phyloP scores from a whole-genome alignment of 1,284 basidiomycete genomes.

The Xerocomus amazonicus region DNA sequence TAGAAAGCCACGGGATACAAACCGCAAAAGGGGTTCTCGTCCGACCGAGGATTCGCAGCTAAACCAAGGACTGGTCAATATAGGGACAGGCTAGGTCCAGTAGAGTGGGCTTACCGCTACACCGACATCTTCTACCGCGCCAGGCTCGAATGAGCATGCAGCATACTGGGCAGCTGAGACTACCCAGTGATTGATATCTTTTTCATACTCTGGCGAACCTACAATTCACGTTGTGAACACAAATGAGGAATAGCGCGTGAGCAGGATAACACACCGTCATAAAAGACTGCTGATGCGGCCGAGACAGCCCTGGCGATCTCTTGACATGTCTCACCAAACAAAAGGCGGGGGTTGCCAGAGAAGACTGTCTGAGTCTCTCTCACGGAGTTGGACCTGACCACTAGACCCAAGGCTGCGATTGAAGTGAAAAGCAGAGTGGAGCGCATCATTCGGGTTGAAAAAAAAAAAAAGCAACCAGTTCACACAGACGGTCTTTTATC shows the following conservation, averaged over 20 bases:
- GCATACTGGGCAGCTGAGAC: conserved; percentile 41
- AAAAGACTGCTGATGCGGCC: conserved; percentile 25
- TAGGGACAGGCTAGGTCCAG: not conserved
- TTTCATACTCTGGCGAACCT: conserved; percentile 29
- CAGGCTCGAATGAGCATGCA: conserved; percentile 51
- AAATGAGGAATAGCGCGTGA: no score
- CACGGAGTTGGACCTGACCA: not conserved
- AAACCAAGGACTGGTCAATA: not conserved
- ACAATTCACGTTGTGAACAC: no score
- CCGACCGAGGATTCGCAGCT: conserved; percentile 13
- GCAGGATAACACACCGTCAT: conserved; percentile 18
- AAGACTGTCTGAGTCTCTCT: not conserved
- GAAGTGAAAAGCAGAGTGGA: not conserved
- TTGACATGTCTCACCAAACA: not conserved
- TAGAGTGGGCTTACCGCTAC: conserved; percentile 35
- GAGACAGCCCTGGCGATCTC: not conserved
- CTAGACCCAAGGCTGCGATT: not conserved
- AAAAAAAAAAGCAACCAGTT: no score
- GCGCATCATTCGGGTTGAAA: conserved; percentile 4
- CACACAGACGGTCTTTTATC: no score
- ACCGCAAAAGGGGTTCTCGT: conserved; percentile 12
- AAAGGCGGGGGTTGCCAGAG: not conserved
- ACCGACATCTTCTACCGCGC: conserved; percentile 43
- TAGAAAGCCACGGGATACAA: not conserved
- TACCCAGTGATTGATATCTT: conserved; percentile 46